Evolutionary conservation across 2,329 filamentous ascomycete genomes (phyloP), one percentile per base, ranked within the genome.

Genomic region (Neocatenulostroma microsporum): DNA sequence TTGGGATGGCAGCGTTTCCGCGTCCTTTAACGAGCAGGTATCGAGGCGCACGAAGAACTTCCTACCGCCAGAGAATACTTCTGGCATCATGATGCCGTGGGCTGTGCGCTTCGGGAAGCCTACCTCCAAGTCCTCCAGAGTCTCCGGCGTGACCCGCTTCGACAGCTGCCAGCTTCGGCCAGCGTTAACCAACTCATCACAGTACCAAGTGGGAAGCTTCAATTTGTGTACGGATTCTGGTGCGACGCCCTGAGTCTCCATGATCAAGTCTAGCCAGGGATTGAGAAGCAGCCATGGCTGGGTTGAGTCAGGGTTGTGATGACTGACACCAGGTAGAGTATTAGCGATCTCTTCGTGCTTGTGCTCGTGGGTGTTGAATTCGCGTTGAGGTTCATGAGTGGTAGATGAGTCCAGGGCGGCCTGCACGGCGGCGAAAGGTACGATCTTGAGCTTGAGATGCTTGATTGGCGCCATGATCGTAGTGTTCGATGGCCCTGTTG

Each of bases 11-110:
- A 30, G 17, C n/a, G 14, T 30, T 18, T 30, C 27, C 13, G 26
- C 26, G n/a, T 28, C 26, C 26, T 28, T 28, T 15, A 28, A 28
- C 26, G 26, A 28, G 26, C 26, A 28, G n/a, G n/a, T 28, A 28
- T 28, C 26, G 4, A 28, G n/a, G 9, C 26, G 26, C 7, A 28
- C 13, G n/a, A 30, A 30, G 13, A 18, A 30, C 8, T 18, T 14
- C 27, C 20, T 11, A n/a, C 27, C 27, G 3, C 6, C 20, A 14
- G n/a, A 15, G 14, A 30, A 30, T 4, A 30, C 15, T 10, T 18
- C n/a, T 12, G 2, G 10, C 13, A 30, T 11, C 5, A 15, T 9
- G 9, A 7, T 30, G 5, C 14, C 14, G 12, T 20, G 10, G 17
- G 14, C 20, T 18, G 27, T 30, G 6, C 27, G 27, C 6, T 3